Evolutionary conservation across 495 filamentous ascomycete genomes (phyloP), one percentile per base, ranked within the genome.

Genomic region (Penicillium flavigenum): DNA sequence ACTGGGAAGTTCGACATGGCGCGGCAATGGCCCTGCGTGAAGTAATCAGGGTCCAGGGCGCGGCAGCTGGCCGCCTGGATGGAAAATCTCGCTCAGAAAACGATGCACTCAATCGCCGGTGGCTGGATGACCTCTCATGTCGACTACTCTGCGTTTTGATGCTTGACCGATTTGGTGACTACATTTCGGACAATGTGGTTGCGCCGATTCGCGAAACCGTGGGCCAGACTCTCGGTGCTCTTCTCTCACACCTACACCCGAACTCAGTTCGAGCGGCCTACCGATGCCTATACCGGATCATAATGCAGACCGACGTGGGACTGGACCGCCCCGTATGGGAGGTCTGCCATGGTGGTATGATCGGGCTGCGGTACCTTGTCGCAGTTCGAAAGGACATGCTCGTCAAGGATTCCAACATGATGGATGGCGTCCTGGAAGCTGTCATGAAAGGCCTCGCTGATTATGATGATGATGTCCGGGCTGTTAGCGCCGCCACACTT

Each of bases 1-100:
- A 90, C 63, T 98, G 94, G 94, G 94, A 98, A 72, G 89, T 92
- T 34, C 86, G 94, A n/a, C 94, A 98, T 74, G 94, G 94, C 57
- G 93, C 94, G 44, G 92, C 94, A 20, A 93, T 98, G 87, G 95
- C 91, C 32, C 76, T 98, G 29, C 85, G 95, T 63, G 95, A 98
- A 72, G 85, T 98, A 34, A 80, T 96, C 57, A 85, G 94, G 47
- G 90, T 96, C 16, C 94, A 98, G 67, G 94, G 94, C 31, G 83
- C 81, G 26, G 95, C 94, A 41, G 92, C 94, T n/a, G 94, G 95
- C 41, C 85, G 94, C 27, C 65, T 84, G 46, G 80, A 78, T 42
- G 90, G 86, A 50, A 91, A 87, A 68, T 77, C 78, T 32, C 81
- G 88, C 54, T 60, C 76, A 19, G 85, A 92, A 64, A 98, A 98